These are phyloP conservation scores for Obelidium mucronatum DNA, from an alignment of 192 early-diverging fungal species.

Conservation along the genomic window DNA sequence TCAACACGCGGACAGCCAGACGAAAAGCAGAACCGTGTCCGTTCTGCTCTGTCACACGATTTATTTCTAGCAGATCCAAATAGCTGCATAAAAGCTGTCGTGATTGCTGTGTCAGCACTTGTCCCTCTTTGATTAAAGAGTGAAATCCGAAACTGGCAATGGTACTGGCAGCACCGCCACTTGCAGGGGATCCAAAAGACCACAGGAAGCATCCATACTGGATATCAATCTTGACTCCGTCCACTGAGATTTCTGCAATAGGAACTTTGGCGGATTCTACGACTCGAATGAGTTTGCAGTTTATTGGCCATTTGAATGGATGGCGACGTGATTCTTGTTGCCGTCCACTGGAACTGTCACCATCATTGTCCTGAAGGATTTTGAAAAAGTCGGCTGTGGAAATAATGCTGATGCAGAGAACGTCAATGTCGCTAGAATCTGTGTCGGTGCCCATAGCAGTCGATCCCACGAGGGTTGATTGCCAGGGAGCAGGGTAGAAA, in stretches of 20 bases:
- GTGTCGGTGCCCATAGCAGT: background rate
- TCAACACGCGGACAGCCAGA: conserved; percentile 15
- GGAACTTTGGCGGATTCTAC: conserved; percentile 29
- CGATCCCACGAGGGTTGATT: conserved; percentile 17
- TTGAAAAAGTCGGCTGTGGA: conserved; percentile 3
- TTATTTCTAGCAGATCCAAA: background rate
- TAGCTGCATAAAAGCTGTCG: background rate
- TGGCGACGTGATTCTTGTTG: background rate
- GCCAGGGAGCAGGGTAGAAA: background rate
- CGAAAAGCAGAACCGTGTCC: background rate
- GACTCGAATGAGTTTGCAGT: background rate
- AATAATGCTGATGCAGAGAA: conserved; percentile 14
- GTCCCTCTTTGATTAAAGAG: background rate
- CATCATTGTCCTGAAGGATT: background rate
- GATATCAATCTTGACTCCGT: conserved; percentile 14
- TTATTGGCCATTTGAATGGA: background rate
- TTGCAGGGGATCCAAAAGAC: too few relatives aligned
- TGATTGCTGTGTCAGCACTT: background rate
- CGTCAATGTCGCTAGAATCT: conserved; percentile 6
- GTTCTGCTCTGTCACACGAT: background rate
- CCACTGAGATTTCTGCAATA: background rate
- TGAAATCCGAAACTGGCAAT: background rate
- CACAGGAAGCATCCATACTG: conserved; percentile 9
- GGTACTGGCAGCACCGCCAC: too few relatives aligned
- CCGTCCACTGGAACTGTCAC: background rate